phyloP scores from a whole-genome alignment of 768 basidiomycete genomes.

The Erythrobasidium yunnanense region DNA sequence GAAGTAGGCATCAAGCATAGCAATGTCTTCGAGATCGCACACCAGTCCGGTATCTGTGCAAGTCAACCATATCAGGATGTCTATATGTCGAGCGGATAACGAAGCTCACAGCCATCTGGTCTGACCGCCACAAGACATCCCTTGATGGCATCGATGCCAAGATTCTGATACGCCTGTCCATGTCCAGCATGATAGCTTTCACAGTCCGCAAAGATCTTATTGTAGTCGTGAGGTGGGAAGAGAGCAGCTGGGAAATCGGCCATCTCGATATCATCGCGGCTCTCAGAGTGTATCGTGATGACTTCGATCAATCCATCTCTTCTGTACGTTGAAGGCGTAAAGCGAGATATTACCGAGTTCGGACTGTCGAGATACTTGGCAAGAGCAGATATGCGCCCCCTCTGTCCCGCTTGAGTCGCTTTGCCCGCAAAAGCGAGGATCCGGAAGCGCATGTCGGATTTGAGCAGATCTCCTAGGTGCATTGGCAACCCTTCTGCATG shows the following conservation, averaged over 20 bases:
- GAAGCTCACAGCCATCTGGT: conserved; percentile 35
- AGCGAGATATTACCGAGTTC: conserved; percentile 33
- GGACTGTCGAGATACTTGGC: conserved; percentile 34
- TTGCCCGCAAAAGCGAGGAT: conserved; percentile 36
- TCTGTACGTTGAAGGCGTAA: conserved; percentile 27
- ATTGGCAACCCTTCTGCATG: conserved; percentile 24
- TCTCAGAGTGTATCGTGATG: conserved; percentile 39
- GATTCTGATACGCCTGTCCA: conserved; percentile 36
- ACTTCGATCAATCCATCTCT: conserved; percentile 34
- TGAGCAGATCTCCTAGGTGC: conserved; percentile 23
- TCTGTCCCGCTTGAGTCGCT: conserved; percentile 26
- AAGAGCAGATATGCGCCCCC: conserved; percentile 29
- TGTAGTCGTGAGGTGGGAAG: conserved; percentile 28
- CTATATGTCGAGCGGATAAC: neutral
- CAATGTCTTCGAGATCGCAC: conserved; percentile 32
- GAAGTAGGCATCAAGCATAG: conserved; percentile 35
- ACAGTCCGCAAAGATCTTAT: conserved; percentile 27
- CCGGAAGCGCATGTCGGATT: conserved; percentile 30
- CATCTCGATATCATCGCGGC: conserved; percentile 25
- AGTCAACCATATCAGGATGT: neutral
- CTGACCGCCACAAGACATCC: conserved; percentile 37
- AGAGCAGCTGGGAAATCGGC: conserved; percentile 20
- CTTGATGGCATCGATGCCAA: conserved; percentile 35
- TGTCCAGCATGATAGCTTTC: conserved; percentile 31
- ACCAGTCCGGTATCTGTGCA: conserved; percentile 33